Evolutionary conservation across 2,329 filamentous ascomycete species (phyloP), one percentile per base, ranked within the genome.

Genomic region (Botryotinia globosa): DNA sequence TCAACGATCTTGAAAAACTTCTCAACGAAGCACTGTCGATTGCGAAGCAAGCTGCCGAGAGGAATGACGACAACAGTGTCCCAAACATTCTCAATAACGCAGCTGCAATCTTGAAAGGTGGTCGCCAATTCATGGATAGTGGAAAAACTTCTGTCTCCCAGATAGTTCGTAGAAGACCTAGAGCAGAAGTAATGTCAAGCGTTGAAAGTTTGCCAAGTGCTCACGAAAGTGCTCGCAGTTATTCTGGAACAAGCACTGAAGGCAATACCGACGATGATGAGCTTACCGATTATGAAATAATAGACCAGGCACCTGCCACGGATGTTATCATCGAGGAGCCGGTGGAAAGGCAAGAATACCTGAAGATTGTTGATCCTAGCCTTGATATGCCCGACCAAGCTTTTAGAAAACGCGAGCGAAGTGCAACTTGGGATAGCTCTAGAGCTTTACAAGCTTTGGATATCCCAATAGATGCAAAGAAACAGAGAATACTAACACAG

Each of bases 1-100:
- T 82, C 63, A 78, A 78, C 37, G 79, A 81, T 70, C 76, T 82
- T 37, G 81, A 82, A 73, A 73, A 74, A 56, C 77, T 82, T 20
- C 76, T 82, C 32, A 80, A 78, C 44, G 81, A 82, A 75, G 81
- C 82, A 29, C 74, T 83, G 4, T 68, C 75, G 34, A 80, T 84
- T 74, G 82, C 82, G 51, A 77, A 79, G 63, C 76, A 80, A 71
- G 80, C 80, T 66, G 76, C 79, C 16, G 78, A 80, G 59, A 79
- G 66, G 39, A 72, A 79, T 34, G 74, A 78, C 67, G 58, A 74
- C 20, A 39, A 32, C 32, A 74, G 75, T 48, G 69, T 74, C 20
- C 76, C 78, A 58, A 61, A 70, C 25, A 59, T 78, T 39, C 74
- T 79, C 34, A 75, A 69, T 10, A 75, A 75, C 51, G 76, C 77